These are phyloP conservation scores for Sporisorium exsertum DNA, from an alignment of 1,284 basidiomycete genomes.

Conservation along the genomic window DNA sequence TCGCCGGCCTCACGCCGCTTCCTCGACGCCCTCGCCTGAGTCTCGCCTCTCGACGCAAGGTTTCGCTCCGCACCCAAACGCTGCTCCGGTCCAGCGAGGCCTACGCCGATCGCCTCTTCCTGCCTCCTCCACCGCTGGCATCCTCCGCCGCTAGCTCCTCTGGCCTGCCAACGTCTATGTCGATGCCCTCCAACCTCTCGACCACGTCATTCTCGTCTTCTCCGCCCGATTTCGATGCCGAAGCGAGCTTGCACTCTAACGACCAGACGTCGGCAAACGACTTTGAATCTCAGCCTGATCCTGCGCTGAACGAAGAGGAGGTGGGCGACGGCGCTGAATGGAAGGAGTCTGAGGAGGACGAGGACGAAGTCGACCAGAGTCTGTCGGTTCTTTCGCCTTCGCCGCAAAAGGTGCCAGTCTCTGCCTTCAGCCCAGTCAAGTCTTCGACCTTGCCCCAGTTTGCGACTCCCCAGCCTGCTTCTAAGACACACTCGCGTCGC, in stretches of 20 bases:
- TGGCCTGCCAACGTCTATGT: slow-evolving; percentile 41
- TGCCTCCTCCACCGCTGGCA: slow-evolving; percentile 39
- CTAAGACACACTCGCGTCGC: slow-evolving; percentile 23
- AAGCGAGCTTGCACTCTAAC: neutral
- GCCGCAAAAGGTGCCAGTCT: slow-evolving; percentile 9
- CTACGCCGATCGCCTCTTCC: slow-evolving; percentile 44
- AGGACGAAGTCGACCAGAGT: slow-evolving; percentile 51
- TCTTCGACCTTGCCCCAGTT: slow-evolving; percentile 26
- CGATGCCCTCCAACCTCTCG: slow-evolving; percentile 44
- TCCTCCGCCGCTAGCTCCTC: slow-evolving; percentile 1
- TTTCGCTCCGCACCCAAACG: slow-evolving; percentile 53
- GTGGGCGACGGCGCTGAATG: slow-evolving; percentile 9
- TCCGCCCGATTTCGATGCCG: slow-evolving; percentile 9
- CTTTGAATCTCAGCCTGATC: slow-evolving; percentile 31
- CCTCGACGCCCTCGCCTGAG: slow-evolving; percentile 48
- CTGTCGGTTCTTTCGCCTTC: slow-evolving; percentile 29
- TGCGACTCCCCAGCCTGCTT: slow-evolving; percentile 37
- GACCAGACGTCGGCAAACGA: neutral
- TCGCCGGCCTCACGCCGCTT: slow-evolving; percentile 41
- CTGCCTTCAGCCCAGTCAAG: slow-evolving; percentile 42
- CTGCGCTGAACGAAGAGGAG: slow-evolving; percentile 19
- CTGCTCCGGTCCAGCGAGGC: slow-evolving; percentile 46
- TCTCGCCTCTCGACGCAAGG: slow-evolving; percentile 38
- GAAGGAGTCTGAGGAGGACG: slow-evolving; percentile 36
- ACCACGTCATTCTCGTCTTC: slow-evolving; percentile 3